Percentiles rank a stretch among this genome's conserved stretches.
phyloP scores from a whole-genome alignment of 176 grass and related monocot genomes.

The Bothriochloa decipiens region DNA sequence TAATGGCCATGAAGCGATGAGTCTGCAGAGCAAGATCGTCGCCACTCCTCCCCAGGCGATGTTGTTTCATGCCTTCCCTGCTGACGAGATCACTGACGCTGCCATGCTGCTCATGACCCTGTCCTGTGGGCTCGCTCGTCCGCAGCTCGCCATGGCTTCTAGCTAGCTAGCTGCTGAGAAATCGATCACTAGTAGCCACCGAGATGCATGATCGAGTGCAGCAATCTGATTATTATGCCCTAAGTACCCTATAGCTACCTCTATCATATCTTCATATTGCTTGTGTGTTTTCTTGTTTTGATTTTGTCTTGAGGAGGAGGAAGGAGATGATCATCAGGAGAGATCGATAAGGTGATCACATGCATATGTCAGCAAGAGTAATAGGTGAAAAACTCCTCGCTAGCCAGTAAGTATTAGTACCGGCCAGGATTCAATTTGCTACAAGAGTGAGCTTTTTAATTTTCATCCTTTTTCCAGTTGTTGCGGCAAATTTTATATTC shows the following conservation, averaged over 20 bases:
- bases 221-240: neutral
- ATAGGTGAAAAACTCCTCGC: conserved; percentile 28
- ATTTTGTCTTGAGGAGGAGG: conserved; percentile 43
- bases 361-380: conserved; percentile 37
- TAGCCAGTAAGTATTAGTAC: conserved; percentile 17
- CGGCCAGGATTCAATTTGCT: conserved; percentile 31
- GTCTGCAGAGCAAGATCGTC: conserved; percentile 41
- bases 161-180: conserved; percentile 6
- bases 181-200: conserved; percentile 17
- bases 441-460: conserved; percentile 29
- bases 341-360: conserved; percentile 33
- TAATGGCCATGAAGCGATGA: neutral
- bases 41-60: neutral
- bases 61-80: conserved; percentile 30
- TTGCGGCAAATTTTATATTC: conserved; percentile 17
- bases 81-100: conserved; percentile 82
- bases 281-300: conserved; percentile 31
- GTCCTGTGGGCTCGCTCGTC: conserved; percentile 68
- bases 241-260: neutral
- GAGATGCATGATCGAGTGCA: conserved; percentile 21
- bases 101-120: conserved; percentile 94
- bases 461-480: neutral
- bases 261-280: conserved; percentile 14
- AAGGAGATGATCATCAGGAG: conserved; percentile 38
- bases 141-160: conserved; percentile 44